These are phyloP conservation scores for Carallia pectinifolia DNA, from an alignment of 345 rosid genomes.

Conservation along the genomic window DNA sequence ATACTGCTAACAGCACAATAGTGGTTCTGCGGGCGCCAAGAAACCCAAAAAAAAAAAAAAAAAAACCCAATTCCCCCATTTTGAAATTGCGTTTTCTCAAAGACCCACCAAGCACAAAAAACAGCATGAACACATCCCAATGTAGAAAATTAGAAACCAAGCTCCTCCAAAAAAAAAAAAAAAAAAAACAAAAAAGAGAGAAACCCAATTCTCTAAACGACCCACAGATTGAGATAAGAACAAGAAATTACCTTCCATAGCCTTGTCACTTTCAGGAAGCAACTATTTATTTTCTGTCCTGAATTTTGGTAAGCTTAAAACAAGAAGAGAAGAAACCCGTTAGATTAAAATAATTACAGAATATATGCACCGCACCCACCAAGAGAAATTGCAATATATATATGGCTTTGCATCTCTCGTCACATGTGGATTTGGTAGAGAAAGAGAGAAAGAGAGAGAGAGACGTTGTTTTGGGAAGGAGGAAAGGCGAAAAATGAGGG, in stretches of 20 bases:
- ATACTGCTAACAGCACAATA: no score
- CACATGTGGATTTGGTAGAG: not conserved
- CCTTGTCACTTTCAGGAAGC: constrained; percentile 4
- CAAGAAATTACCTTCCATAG: constrained; percentile 37
- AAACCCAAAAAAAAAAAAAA: no score
- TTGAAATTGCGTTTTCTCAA: not conserved
- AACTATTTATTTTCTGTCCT: not conserved
- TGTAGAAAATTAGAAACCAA: not conserved
- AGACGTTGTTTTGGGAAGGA: not conserved
- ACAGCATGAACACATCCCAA: constrained; percentile 3
- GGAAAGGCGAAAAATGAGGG: not conserved
- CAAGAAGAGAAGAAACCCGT: constrained; percentile 16
- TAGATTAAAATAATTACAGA: not conserved
- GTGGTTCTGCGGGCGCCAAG: no score
- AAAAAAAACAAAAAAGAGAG: not conserved
- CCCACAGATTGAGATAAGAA: constrained; percentile 13
- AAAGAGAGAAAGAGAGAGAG: no score
- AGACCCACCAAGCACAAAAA: not conserved
- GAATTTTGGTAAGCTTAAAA: constrained; percentile 20
- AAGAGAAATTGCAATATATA: constrained; percentile 9
- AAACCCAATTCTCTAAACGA: constrained; percentile 19
- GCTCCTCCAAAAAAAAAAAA: not conserved
- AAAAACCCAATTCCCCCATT: no score
- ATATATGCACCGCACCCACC: not conserved
- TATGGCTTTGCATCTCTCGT: constrained; percentile 6